Conservation (phyloP, 2,329 filamentous ascomycete species). For the Kalmusia sp. region DNA sequence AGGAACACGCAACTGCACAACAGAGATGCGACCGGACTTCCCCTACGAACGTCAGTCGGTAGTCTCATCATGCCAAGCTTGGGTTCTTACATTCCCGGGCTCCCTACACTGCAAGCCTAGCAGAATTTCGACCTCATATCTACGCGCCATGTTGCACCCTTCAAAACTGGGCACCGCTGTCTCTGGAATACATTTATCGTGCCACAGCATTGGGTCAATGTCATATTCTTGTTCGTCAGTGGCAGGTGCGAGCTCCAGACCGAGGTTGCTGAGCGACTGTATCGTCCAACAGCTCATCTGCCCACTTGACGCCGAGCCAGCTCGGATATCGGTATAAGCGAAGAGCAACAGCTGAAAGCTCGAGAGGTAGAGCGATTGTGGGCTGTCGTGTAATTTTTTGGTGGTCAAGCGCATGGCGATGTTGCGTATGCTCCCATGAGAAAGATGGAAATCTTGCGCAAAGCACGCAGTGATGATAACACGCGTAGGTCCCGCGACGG, state of each 20-base stretch:
- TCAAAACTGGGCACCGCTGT: conserved; percentile 19
- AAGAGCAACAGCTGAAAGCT: conserved; percentile 24
- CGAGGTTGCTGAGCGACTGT: conserved; percentile 21
- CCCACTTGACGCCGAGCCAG: conserved; percentile 6
- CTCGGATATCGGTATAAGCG: conserved; percentile 20
- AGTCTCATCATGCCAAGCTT: too few species aligned
- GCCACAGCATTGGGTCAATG: conserved; percentile 14
- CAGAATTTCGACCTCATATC: conserved; percentile 23
- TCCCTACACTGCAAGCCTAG: conserved; percentile 22
- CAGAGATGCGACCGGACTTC: conserved; percentile 17
- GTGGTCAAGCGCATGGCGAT: conserved; percentile 15
- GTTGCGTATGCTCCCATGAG: not conserved
- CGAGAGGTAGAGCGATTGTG: conserved; percentile 16
- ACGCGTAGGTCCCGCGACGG: not conserved
- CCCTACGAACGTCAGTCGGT: too few species aligned
- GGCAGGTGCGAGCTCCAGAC: conserved; percentile 1
- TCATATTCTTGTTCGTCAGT: conserved; percentile 2
- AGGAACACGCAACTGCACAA: conserved; percentile 19
- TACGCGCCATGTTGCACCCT: conserved; percentile 18
- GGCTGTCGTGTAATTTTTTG: conserved; percentile 6
- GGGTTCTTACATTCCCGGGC: too few species aligned
- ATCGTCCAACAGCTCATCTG: conserved; percentile 21
- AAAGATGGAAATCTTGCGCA: conserved; percentile 10
- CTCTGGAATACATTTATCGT: conserved; percentile 4
- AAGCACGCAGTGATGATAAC: conserved; percentile 11